Percentiles rank a stretch among this genome's conserved stretches.
These are phyloP conservation scores for Xerocomellus chrysenteron DNA, from an alignment of 768 basidiomycete genomes.

Conservation along the genomic window DNA sequence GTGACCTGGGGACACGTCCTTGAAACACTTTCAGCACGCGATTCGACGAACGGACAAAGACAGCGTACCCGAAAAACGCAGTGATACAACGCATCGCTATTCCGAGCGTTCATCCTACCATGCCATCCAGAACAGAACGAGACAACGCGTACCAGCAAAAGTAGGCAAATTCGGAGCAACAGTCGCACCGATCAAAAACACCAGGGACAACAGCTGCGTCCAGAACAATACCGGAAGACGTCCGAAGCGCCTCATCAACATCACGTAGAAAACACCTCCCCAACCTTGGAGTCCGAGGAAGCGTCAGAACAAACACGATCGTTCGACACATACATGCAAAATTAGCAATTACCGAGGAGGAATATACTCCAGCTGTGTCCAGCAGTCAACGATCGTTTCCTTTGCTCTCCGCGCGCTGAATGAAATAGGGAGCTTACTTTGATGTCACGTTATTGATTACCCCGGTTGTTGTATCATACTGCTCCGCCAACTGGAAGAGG, in stretches of 20 bases:
- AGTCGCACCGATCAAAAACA: constrained; percentile 50
- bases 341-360: constrained; percentile 34
- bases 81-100: constrained; percentile 35
- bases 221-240: constrained; percentile 33
- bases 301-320: constrained; percentile 7
- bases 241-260: constrained; percentile 31
- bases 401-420: background rate
- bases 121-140: background rate
- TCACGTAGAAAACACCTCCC: constrained; percentile 31
- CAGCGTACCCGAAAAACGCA: constrained; percentile 30
- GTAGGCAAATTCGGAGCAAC: constrained; percentile 47
- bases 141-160: constrained; percentile 40
- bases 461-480: constrained; percentile 45
- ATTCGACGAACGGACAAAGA: background rate
- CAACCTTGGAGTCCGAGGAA: constrained; percentile 18
- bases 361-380: constrained; percentile 46
- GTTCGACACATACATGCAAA: background rate
- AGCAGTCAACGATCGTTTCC: constrained; percentile 1
- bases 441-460: constrained; percentile 54
- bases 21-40: background rate
- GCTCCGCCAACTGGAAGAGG: constrained; percentile 45
- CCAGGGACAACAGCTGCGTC: constrained; percentile 41
- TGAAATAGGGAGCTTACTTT: constrained; percentile 23
- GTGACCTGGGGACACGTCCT: constrained; percentile 54
- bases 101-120: background rate